phyloP scores from a whole-genome alignment of 1,284 basidiomycete species.

The Leccinum griseonigrum region DNA sequence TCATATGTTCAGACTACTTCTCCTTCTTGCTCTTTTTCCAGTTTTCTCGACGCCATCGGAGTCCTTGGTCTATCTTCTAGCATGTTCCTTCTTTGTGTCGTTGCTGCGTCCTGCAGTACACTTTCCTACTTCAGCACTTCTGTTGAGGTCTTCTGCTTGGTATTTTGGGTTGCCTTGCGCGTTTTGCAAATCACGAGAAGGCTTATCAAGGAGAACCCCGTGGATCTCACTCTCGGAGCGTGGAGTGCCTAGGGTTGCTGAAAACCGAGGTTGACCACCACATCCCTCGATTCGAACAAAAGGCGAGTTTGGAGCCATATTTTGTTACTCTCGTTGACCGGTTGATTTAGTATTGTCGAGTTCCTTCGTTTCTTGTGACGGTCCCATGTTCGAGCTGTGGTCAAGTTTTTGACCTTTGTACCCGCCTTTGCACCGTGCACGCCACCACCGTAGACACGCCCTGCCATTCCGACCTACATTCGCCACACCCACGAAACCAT shows the following conservation, averaged over 20 bases:
- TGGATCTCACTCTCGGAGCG: conserved; percentile 44
- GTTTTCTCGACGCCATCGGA: conserved; percentile 41
- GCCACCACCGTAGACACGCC: conserved; percentile 47
- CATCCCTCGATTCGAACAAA: conserved; percentile 37
- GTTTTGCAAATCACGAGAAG: conserved; percentile 39
- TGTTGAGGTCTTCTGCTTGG: conserved; percentile 51
- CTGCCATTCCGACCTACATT: conserved; percentile 50
- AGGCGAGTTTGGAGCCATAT: conserved; percentile 27
- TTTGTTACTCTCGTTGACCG: conserved; percentile 7
- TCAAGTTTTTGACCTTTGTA: conserved; percentile 39
- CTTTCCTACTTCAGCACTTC: conserved; percentile 44
- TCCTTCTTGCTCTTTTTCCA: conserved; percentile 35
- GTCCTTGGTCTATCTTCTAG: conserved; percentile 63
- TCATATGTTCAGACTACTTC: conserved; percentile 36
- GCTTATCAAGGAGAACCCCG: conserved; percentile 20
- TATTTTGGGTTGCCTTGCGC: conserved; percentile 58
- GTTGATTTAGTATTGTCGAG: conserved; percentile 17
- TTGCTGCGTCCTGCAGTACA: conserved; percentile 43
- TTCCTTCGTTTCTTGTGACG: conserved; percentile 44
- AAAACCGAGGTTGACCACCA: conserved; percentile 35
- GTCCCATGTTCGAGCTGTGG: conserved; percentile 50
- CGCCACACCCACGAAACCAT: conserved; percentile 33
- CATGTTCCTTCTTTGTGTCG: conserved; percentile 55
- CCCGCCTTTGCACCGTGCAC: conserved; percentile 36
- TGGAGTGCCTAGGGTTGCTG: conserved; percentile 47